phyloP scores from a whole-genome alignment of 1,139 yeast genomes.

The Torulaspora globosa region DNA sequence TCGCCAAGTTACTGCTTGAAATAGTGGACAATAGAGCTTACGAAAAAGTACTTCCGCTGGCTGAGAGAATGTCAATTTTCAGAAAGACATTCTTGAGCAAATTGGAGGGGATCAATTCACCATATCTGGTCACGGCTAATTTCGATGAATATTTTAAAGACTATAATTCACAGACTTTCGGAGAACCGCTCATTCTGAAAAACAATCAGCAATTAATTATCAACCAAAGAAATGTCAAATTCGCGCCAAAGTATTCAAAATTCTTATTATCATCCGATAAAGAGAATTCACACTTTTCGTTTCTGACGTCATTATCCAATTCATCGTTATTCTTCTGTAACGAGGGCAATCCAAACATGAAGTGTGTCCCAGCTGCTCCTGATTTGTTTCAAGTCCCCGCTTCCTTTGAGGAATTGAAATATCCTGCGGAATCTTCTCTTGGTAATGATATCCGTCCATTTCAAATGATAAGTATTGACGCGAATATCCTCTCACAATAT shows the following conservation, averaged over 20 bases:
- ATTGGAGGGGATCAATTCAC: slow-evolving; percentile 44
- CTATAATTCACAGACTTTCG: slow-evolving; percentile 1
- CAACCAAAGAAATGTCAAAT: background rate
- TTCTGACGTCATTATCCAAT: slow-evolving; percentile 18
- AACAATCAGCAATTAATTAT: background rate
- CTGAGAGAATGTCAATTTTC: slow-evolving; percentile 55
- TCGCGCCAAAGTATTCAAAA: slow-evolving; percentile 2
- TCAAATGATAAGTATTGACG: slow-evolving; percentile 43
- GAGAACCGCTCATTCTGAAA: slow-evolving; percentile 1
- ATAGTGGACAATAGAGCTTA: slow-evolving; percentile 49
- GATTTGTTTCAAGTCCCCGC: slow-evolving; percentile 46
- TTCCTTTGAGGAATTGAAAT: slow-evolving; percentile 36
- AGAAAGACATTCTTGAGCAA: slow-evolving; percentile 54
- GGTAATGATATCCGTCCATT: slow-evolving; percentile 49
- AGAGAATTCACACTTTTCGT: slow-evolving; percentile 10
- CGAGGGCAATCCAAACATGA: slow-evolving; percentile 23
- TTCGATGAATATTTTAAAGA: slow-evolving; percentile 2
- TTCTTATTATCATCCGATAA: slow-evolving; percentile 4
- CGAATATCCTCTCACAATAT: slow-evolving; percentile 40
- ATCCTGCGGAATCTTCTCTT: slow-evolving; percentile 48
- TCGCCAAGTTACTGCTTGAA: slow-evolving; percentile 59
- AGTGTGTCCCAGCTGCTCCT: slow-evolving; percentile 43
- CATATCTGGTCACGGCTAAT: slow-evolving; percentile 26
- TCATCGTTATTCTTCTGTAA: slow-evolving; percentile 21
- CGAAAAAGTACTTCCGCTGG: slow-evolving; percentile 47